Conservation (phyloP, 75 land plant species). For the Cryptomeria japonica region DNA sequence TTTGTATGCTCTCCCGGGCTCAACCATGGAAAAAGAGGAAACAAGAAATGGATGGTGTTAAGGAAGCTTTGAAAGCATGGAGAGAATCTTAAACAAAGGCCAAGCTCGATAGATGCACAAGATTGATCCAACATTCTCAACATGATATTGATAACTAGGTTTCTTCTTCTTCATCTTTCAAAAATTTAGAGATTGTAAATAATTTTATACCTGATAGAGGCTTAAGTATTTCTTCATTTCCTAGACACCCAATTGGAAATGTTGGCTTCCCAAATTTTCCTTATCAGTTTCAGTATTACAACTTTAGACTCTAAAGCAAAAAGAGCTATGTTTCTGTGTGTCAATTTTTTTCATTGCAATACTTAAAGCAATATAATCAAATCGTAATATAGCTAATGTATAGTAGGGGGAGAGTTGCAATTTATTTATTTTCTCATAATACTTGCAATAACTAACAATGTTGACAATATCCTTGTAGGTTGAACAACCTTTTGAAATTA, state of each 20-base stretch:
- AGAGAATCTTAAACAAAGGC: slow-evolving; percentile 21
- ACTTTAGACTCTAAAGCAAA: too few relatives aligned
- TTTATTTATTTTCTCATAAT: too few relatives aligned
- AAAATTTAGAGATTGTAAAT: neutral
- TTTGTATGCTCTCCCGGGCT: slow-evolving; percentile 22
- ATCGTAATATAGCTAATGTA: too few relatives aligned
- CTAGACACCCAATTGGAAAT: neutral
- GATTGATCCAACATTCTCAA: neutral
- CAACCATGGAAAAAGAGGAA: slow-evolving; percentile 24
- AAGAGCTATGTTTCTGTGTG: too few relatives aligned
- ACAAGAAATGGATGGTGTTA: slow-evolving; percentile 19
- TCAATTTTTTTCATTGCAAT: too few relatives aligned
- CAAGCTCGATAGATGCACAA: neutral
- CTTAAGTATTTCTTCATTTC: neutral
- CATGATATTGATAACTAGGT: neutral
- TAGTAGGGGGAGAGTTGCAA: too few relatives aligned
- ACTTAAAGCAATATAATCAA: too few relatives aligned
- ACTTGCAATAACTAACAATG: too few relatives aligned
- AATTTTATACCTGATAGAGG: neutral
- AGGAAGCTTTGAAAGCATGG: slow-evolving; percentile 24
- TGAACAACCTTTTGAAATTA: too few relatives aligned
- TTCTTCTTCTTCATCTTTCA: neutral
- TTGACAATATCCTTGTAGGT: too few relatives aligned
- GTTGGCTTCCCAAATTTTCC: neutral
- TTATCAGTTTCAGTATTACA: neutral